Conservation (phyloP, 1,284 basidiomycete genomes). For the Anthracocystis panici-leucophaei region DNA sequence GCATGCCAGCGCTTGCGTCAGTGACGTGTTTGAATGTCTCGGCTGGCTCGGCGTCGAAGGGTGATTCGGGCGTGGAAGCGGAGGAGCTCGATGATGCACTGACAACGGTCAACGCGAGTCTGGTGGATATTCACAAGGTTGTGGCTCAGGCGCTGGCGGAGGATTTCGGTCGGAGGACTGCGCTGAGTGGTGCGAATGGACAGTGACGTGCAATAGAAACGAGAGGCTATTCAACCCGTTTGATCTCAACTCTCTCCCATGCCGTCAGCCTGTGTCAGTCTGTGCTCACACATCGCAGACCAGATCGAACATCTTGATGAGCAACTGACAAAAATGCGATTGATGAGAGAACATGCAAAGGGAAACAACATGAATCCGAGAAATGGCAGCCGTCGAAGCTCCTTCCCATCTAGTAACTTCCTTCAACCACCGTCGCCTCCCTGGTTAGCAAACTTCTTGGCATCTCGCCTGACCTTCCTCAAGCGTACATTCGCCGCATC, state of each 20-base stretch:
- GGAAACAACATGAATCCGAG: background rate
- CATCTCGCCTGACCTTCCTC: conserved; percentile 41
- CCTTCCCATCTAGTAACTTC: too few relatives aligned
- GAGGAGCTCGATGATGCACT: conserved; percentile 31
- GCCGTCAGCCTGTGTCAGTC: background rate
- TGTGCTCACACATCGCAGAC: background rate
- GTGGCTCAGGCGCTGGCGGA: conserved; percentile 40
- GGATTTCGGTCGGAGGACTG: conserved; percentile 38
- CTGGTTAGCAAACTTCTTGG: conserved; percentile 51
- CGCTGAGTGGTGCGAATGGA: conserved; percentile 8
- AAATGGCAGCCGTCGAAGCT: background rate
- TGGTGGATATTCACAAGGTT: conserved; percentile 50
- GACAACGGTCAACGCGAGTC: conserved; percentile 19
- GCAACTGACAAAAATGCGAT: conserved; percentile 2
- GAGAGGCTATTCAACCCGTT: too few relatives aligned
- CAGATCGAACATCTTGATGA: background rate
- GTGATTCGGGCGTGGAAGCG: conserved; percentile 19
- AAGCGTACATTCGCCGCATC: conserved; percentile 33
- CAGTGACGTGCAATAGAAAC: background rate
- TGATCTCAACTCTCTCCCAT: background rate
- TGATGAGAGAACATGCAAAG: conserved; percentile 1
- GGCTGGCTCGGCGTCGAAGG: conserved; percentile 12
- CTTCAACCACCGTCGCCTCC: conserved; percentile 57
- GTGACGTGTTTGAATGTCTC: conserved; percentile 73
- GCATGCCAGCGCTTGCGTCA: conserved; percentile 89